These are phyloP conservation scores for Paramecium sonneborni DNA, from an alignment of 73 alveolate species.

Conservation along the genomic window DNA sequence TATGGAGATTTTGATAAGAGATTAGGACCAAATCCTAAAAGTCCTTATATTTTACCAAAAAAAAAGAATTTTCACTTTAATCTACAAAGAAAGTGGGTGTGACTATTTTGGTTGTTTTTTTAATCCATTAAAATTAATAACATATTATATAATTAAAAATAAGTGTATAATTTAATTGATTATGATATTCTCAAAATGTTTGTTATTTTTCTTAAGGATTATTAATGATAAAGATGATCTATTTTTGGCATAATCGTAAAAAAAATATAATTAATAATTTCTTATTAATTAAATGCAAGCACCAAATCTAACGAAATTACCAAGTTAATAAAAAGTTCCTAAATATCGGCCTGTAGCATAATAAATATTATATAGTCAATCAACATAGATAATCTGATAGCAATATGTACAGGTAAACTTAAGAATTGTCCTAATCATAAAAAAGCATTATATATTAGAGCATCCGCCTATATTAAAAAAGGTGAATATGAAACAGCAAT, in stretches of 20 bases:
- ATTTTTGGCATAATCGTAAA: too few species aligned
- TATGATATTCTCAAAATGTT: too few species aligned
- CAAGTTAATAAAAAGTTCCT: not conserved
- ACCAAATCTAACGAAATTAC: not conserved
- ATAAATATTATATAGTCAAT: slow-evolving; percentile 63
- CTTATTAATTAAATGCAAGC: not conserved
- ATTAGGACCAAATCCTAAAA: slow-evolving; percentile 42
- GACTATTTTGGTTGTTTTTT: not conserved
- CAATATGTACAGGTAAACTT: slow-evolving; percentile 77
- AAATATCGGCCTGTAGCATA: slow-evolving; percentile 31
- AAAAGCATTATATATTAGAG: slow-evolving; percentile 86
- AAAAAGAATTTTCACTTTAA: slow-evolving; percentile 57
- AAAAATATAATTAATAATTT: too few species aligned
- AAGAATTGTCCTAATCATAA: slow-evolving; percentile 76
- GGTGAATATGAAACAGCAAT: slow-evolving; percentile 76
- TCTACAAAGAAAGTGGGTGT: slow-evolving; percentile 52
- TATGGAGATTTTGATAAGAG: slow-evolving; percentile 57
- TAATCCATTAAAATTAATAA: not conserved
- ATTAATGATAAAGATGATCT: too few species aligned
- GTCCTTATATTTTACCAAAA: slow-evolving; percentile 58
- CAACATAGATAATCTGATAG: slow-evolving; percentile 81
- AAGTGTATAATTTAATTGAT: too few species aligned
- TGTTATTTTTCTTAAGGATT: too few species aligned
- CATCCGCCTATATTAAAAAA: slow-evolving; percentile 78
- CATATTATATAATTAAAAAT: too few species aligned